Evolutionary conservation across 495 filamentous ascomycete genomes (phyloP), one percentile per base, ranked within the genome.

Genomic region (Trichoderma virens): DNA sequence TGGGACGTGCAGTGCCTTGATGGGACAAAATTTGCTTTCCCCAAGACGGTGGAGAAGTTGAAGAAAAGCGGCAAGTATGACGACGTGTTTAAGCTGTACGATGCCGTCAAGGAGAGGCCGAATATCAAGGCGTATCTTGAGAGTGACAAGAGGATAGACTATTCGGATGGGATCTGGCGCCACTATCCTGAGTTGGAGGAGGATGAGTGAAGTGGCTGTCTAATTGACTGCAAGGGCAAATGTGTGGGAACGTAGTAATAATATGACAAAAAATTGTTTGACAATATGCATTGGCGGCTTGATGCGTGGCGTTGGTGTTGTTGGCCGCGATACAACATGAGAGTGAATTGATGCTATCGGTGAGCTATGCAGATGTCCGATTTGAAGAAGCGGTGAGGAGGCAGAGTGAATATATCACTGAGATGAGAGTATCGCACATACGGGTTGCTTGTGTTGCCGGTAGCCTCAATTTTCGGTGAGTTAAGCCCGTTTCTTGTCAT

Each of bases 101-200:
- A 80, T 28, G 77, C 71, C 20, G 79, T 90, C 43, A 81, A 81
- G 71, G 78, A 76, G 32, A 69, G 79, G 64, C 77, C 78, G n/a
- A 74, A 72, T 1, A 72, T 90, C 62, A 85, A 82, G 73, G 76
- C 73, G 62, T 90, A 90, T 73, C 69, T 90, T 62, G 79, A 70
- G 59, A 88, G 86, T 70, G 74, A 81, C 23, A 76, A 83, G 70
- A 66, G 87, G 66, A 67, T 80, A 70, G 73, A 75, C 59, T 88
- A 88, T 69, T 67, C 70, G 11, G 67, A 65, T 38, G 86, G 86
- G 51, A 77, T 90, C 28, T 90, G 82, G 65, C 73, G 86, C 51
- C 73, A 87, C 67, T 88, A 88, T 69, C 75, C 83, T 25, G 86
- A 88, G 76, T 69, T 87, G 60, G 86, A 87, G 62, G 64, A 65